phyloP scores from a whole-genome alignment of 2,329 filamentous ascomycete genomes.

The Epichloe coenophiala region DNA sequence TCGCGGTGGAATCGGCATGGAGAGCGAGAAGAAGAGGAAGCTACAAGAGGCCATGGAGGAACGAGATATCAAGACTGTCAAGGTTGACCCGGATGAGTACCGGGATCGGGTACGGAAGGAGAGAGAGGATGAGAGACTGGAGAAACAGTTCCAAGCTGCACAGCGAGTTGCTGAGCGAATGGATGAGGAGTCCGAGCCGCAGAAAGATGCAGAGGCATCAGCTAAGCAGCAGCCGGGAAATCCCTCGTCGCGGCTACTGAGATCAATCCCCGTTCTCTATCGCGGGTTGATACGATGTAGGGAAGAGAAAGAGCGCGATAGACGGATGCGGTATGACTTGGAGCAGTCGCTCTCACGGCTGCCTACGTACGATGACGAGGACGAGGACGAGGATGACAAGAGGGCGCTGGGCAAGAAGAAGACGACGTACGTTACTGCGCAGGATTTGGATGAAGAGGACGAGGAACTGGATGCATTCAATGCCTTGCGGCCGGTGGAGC shows the following conservation, averaged over 20 bases:
- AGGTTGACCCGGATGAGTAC: constrained; percentile 56
- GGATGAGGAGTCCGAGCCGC: constrained; percentile 37
- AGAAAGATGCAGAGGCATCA: constrained; percentile 6
- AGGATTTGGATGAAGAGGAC: constrained; percentile 67
- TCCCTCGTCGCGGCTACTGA: constrained; percentile 27
- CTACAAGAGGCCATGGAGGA: constrained; percentile 48
- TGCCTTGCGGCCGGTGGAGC: constrained; percentile 50
- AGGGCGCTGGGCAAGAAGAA: constrained; percentile 49
- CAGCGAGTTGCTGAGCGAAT: constrained; percentile 75
- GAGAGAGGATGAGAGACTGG: constrained; percentile 51
- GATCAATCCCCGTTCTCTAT: constrained; percentile 65
- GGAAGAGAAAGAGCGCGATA: constrained; percentile 55
- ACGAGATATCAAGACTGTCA: constrained; percentile 43
- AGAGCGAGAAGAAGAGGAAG: constrained; percentile 71
- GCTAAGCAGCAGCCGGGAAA: constrained; percentile 21
- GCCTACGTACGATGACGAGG: constrained; percentile 54
- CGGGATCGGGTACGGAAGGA: constrained; percentile 58
- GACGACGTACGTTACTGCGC: constrained; percentile 44
- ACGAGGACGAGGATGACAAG: constrained; percentile 61
- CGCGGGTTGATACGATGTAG: constrained; percentile 58
- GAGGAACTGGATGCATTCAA: constrained; percentile 70
- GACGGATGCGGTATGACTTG: constrained; percentile 50
- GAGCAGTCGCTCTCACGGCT: constrained; percentile 49
- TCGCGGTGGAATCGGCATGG: constrained; percentile 70
- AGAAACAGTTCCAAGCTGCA: constrained; percentile 60